phyloP scores from a whole-genome alignment of 2,329 filamentous ascomycete species.

The Pyrenochaeta sp. region DNA sequence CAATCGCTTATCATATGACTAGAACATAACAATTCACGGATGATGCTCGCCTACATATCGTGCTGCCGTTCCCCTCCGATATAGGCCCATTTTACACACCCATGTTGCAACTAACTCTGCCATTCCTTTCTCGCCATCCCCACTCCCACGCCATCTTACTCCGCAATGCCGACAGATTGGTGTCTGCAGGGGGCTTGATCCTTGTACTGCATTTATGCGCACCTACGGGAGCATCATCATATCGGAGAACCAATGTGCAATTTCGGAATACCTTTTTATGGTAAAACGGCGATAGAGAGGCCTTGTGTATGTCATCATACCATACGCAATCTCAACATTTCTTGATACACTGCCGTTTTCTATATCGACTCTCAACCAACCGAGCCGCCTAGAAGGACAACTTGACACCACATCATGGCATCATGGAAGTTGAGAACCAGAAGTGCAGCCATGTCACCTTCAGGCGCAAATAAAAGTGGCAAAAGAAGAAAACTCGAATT shows the following conservation, averaged over 20 bases:
- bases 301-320: neutral
- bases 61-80: slow-evolving; percentile 13
- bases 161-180: slow-evolving; percentile 30
- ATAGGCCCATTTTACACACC: slow-evolving; percentile 8
- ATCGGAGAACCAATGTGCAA: neutral
- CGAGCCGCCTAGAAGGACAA: neutral
- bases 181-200: slow-evolving; percentile 13
- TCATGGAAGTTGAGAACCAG: slow-evolving; percentile 24
- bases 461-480: neutral
- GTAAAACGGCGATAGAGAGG: neutral
- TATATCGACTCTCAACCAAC: neutral
- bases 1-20: slow-evolving; percentile 33
- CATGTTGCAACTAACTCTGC: slow-evolving; percentile 6
- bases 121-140: slow-evolving; percentile 4
- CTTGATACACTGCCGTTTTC: neutral
- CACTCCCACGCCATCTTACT: slow-evolving; percentile 29
- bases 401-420: slow-evolving; percentile 7
- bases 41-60: slow-evolving; percentile 5
- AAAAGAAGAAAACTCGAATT: slow-evolving; percentile 11
- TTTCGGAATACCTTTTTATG: slow-evolving; percentile 1
- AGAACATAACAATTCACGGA: slow-evolving; percentile 14
- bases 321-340: neutral
- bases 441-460: slow-evolving; percentile 12
- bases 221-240: slow-evolving; percentile 5
- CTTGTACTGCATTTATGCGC: slow-evolving; percentile 4